phyloP scores from a whole-genome alignment of 1,139 yeast genomes.

The Yamadazyma sp. region DNA sequence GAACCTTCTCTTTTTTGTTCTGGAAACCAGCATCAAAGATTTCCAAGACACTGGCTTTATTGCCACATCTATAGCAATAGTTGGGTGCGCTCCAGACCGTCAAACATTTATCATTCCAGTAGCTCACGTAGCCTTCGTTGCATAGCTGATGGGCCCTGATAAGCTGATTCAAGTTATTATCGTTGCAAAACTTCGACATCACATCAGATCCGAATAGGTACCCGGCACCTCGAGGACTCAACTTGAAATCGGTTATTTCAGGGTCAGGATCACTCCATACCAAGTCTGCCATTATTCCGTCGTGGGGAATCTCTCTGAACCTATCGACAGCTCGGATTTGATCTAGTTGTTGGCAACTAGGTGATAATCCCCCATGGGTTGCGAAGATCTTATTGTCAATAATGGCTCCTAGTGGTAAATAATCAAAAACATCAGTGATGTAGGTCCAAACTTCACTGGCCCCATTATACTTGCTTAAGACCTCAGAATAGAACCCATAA shows the following conservation, averaged over 20 bases:
- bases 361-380: slow-evolving; percentile 94
- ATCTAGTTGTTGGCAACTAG: slow-evolving; percentile 90
- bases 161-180: slow-evolving; percentile 78
- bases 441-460: slow-evolving; percentile 79
- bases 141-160: slow-evolving; percentile 95
- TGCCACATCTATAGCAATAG: slow-evolving; percentile 95
- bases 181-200: slow-evolving; percentile 78
- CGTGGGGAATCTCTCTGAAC: slow-evolving; percentile 94
- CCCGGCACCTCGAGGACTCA: slow-evolving; percentile 97
- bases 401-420: slow-evolving; percentile 86
- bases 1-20: slow-evolving; percentile 23
- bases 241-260: slow-evolving; percentile 75
- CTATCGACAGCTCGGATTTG: slow-evolving; percentile 88
- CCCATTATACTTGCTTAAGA: slow-evolving; percentile 82
- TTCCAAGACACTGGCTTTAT: slow-evolving; percentile 90
- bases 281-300: slow-evolving; percentile 98
- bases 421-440: slow-evolving; percentile 92
- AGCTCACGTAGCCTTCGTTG: slow-evolving; percentile 91
- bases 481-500: slow-evolving; percentile 95
- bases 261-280: slow-evolving; percentile 99
- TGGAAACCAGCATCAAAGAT: slow-evolving; percentile 41
- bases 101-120: slow-evolving; percentile 85
- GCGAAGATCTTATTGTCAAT: slow-evolving; percentile 92
- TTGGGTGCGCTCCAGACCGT: slow-evolving; percentile 99
- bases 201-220: slow-evolving; percentile 93